Evolutionary conservation across 805 yeast genomes (phyloP), one percentile per base, ranked within the genome.

Genomic region (Candida boleticola): DNA sequence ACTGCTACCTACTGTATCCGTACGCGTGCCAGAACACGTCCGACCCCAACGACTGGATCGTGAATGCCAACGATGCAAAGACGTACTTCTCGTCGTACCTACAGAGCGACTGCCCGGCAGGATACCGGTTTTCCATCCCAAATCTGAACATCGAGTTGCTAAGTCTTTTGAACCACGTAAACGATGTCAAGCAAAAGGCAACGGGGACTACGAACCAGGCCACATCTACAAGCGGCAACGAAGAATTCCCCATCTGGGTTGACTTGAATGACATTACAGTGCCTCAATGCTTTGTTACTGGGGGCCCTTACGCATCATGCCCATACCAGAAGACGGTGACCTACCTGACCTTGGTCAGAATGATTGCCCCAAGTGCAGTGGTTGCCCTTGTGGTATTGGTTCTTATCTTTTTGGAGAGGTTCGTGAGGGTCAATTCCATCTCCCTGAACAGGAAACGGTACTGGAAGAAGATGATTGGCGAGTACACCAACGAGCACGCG

Each of bases 211-310:
- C n/a, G n/a, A n/a, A n/a, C n/a, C n/a, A n/a, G n/a, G 18, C 16
- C 11, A 31, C 35, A 6, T 9, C 35, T n/a, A 31, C 35, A 11
- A 17, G 11, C 7, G n/a, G 17, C 7, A 14, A 16, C 5, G 27
- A 23, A 7, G 16, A 13, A 17, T 60, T 50, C 11, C 76, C 77
- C 0, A 66, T 80, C 0, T 90, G 97, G 97, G 77, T 89, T 3
- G 89, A 88, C 61, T 51, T 89, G 48, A 90, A 92, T 57, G 87
- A 90, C 14, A 72, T 92, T 18, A 76, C 87, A 1, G 80, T 82
- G 17, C 63, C 74, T 2, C 76, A 80, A 41, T 90, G 98, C 55
- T 92, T 93, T 90, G 89, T 89, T 3, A 61, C 77, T 10, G 96
- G 96, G 1, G 96, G 96, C 0, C 79, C 88, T 0, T 71, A 77